A percentile compares a stretch with the other conserved stretches of the same genome.
These are phyloP conservation scores for Ascochyta fabae DNA, from an alignment of 2,329 filamentous ascomycete species.

Conservation along the genomic window DNA sequence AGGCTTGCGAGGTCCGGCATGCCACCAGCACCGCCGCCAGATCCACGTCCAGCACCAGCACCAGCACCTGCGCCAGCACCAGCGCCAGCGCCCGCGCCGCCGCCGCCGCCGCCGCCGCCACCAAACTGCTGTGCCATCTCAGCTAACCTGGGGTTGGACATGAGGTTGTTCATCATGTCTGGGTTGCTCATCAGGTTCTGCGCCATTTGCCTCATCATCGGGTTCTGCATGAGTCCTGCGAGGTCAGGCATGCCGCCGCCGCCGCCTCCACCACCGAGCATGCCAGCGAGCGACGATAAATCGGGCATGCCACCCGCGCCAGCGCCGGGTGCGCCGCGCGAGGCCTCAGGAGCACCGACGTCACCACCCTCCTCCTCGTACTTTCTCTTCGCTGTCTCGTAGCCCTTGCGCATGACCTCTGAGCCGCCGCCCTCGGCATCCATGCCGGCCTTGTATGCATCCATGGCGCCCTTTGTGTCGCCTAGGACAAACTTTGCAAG, in stretches of 20 bases:
- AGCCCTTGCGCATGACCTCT: conserved; percentile 97
- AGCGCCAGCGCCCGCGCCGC: conserved; percentile 61
- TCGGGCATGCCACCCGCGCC: conserved; percentile 83
- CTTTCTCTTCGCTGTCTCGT: conserved; percentile 87
- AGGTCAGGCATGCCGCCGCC: conserved; percentile 87
- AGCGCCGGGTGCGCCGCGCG: conserved; percentile 51
- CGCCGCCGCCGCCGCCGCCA: conserved; percentile 50
- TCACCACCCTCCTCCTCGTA: conserved; percentile 78
- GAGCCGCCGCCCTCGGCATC: conserved; percentile 93
- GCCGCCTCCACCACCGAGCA: conserved; percentile 61
- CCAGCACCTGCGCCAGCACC: conserved; percentile 69
- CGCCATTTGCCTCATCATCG: conserved; percentile 97
- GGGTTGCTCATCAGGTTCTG: conserved; percentile 98
- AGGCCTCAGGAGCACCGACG: conserved; percentile 54
- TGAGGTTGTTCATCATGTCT: conserved; percentile 86
- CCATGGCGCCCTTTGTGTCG: conserved; percentile 89
- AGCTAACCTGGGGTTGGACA: conserved; percentile 89
- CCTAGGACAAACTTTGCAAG: conserved; percentile 91
- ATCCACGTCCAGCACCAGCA: conserved; percentile 54
- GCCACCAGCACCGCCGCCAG: conserved; percentile 74
- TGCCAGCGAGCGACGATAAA: conserved; percentile 69
- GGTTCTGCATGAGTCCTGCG: conserved; percentile 68
- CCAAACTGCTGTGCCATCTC: conserved; percentile 86
- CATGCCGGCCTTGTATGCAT: conserved; percentile 92
- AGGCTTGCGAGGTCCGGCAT: conserved; percentile 86